Evolutionary conservation across 192 early-diverging fungal species (phyloP).

Genomic region (Funneliformis geosporum): DNA sequence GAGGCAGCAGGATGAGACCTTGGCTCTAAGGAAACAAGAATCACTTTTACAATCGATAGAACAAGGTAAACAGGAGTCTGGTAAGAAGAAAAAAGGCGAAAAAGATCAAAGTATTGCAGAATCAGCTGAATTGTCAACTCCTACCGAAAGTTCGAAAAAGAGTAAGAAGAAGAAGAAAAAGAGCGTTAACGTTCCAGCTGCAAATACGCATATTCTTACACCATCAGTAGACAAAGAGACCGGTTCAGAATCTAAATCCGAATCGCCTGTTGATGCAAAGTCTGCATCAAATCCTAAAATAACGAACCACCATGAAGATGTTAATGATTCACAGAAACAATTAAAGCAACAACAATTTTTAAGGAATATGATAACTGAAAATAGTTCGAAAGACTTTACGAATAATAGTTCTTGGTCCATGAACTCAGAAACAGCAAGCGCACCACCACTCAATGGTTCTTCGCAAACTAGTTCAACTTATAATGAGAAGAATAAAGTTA

Average conservation of each 20-base stretch:
- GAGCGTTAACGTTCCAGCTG: background rate
- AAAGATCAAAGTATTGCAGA: background rate
- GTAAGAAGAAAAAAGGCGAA: slow-evolving; percentile 16
- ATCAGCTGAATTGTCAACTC: background rate
- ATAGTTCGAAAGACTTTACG: background rate
- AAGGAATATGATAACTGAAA: background rate
- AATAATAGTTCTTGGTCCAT: background rate
- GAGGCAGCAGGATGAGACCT: slow-evolving; percentile 62
- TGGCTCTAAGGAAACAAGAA: slow-evolving; percentile 56
- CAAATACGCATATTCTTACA: background rate
- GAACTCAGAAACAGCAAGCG: background rate
- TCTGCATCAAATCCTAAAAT: background rate
- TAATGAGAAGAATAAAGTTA: background rate
- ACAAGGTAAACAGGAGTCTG: slow-evolving; percentile 17
- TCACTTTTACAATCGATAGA: slow-evolving; percentile 56
- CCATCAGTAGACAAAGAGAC: background rate
- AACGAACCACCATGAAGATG: background rate
- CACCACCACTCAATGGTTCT: background rate
- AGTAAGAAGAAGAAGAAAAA: slow-evolving; percentile 23
- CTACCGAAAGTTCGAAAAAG: slow-evolving; percentile 7
- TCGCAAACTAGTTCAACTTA: background rate
- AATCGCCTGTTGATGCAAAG: background rate
- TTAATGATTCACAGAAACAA: background rate
- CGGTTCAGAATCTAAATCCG: background rate
- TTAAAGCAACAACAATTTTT: background rate